Percentiles rank a stretch among this genome's conserved stretches.
Conservation (phyloP, 2,329 filamentous ascomycete genomes). For the Claviceps quebecensis region DNA sequence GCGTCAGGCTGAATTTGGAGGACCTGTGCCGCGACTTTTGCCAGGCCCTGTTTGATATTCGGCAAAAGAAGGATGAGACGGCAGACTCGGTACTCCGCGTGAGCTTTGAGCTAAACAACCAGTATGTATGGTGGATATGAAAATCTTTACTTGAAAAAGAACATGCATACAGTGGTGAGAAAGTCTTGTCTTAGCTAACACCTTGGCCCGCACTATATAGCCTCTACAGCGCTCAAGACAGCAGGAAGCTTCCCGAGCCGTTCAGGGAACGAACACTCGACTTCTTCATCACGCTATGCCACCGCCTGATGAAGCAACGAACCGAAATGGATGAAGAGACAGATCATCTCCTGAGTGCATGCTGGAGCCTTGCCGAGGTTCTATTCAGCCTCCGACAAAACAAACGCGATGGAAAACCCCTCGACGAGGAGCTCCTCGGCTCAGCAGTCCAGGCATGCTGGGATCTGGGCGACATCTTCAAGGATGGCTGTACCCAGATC, state of each 20-base stretch:
- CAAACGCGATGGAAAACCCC: constrained; percentile 53
- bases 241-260: constrained; percentile 62
- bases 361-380: constrained; percentile 86
- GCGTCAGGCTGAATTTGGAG: constrained; percentile 58
- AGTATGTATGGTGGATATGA: constrained; percentile 32
- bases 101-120: constrained; percentile 90
- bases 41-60: constrained; percentile 77
- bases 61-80: constrained; percentile 61
- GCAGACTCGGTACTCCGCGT: constrained; percentile 80
- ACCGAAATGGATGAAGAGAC: constrained; percentile 67
- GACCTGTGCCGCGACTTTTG: constrained; percentile 83
- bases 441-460: constrained; percentile 88
- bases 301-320: constrained; percentile 90
- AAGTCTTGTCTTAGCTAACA: not conserved
- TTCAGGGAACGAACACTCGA: constrained; percentile 85
- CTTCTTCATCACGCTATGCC: constrained; percentile 88
- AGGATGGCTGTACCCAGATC: constrained; percentile 81
- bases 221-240: constrained; percentile 81
- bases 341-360: constrained; percentile 69
- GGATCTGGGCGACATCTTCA: constrained; percentile 87
- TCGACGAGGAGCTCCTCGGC: constrained; percentile 72
- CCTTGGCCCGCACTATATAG: constrained; percentile 17
- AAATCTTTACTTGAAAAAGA: not conserved
- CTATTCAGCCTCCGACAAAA: constrained; percentile 82
- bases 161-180: not conserved